Evolutionary conservation across 2,329 filamentous ascomycete genomes (phyloP), one percentile per base, ranked within the genome.

Genomic region (Dichotomopilus funicola): DNA sequence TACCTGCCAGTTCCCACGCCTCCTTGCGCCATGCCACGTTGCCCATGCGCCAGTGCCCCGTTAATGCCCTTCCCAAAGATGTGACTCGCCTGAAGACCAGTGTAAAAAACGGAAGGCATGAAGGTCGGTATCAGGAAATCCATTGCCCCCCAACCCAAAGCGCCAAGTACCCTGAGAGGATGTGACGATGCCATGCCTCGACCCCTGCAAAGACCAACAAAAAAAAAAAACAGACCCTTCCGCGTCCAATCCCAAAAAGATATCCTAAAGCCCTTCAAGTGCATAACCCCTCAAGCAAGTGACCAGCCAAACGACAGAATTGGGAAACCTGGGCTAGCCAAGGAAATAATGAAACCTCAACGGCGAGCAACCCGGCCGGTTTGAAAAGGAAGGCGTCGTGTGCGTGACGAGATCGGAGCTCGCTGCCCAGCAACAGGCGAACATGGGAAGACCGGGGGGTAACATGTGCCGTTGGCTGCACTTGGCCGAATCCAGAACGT

Each of bases 121-220:
- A 27, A 27, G 19, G 19, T 27, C 19, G 36, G 31, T 13, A 50
- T 42, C 49, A 53, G 50, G 46, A 44, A 56, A 49, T 56, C n/a
- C 40, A 12, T 5, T 42, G 2, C 10, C 19, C 49, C 10, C 19
- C 49, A n/a, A 34, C 19, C 19, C 19, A 49, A 37, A 44, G 38
- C 54, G 54, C 54, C 53, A 33, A n/a, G 42, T 8, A 13, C 1
- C 36, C 43, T 10, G 2, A 36, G 33, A 4, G 19, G 19, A 27
- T 27, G 33, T 44, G 40, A 34, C 38, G 47, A 36, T 34, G 34
- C 36, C 50, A 37, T 12, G 13, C 19, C 19, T 27, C 3, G 19
- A 27, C 19, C 19, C 19, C 19, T 27, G 19, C 19, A 27, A 27
- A 27, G 19, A 27, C 38, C 36, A 34, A 53, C 40, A 10, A 44